Percentiles rank a stretch among this genome's conserved stretches.
These are phyloP conservation scores for Umbelopsis sp. DNA, from an alignment of 371 early-diverging fungal genomes.

Conservation along the genomic window DNA sequence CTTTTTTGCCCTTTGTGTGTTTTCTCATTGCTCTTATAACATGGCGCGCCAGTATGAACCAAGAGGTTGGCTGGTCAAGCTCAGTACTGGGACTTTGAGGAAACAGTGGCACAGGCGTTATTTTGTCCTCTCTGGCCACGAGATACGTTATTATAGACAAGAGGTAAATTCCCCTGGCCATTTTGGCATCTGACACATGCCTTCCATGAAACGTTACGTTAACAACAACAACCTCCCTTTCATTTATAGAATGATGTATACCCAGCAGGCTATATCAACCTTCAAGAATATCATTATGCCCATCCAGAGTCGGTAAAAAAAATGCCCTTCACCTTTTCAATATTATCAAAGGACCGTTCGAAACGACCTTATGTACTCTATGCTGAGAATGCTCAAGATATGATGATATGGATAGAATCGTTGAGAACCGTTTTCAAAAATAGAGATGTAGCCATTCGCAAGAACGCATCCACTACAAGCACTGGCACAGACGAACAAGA, in stretches of 20 bases:
- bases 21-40: neutral
- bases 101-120: slow-evolving; percentile 8
- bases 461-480: neutral
- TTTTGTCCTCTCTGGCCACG: neutral
- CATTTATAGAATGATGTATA: slow-evolving; percentile 10
- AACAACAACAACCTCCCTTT: neutral
- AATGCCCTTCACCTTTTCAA: slow-evolving; percentile 1
- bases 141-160: slow-evolving; percentile 7
- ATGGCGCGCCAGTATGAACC: slow-evolving; percentile 17
- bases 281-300: slow-evolving; percentile 6
- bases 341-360: slow-evolving; percentile 8
- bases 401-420: slow-evolving; percentile 16
- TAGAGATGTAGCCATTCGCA: neutral
- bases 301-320: neutral
- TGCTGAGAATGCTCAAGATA: slow-evolving; percentile 6
- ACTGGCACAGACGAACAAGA: neutral
- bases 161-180: neutral
- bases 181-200: neutral
- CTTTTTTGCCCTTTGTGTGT: neutral
- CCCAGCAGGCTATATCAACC: slow-evolving; percentile 8
- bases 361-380: slow-evolving; percentile 3
- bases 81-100: slow-evolving; percentile 14
- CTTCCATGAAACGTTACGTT: neutral
- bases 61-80: slow-evolving; percentile 16
- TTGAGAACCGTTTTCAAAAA: slow-evolving; percentile 6